Conservation (phyloP, 192 early-diverging fungal species). For the Phycomyces blakesleeanus region DNA sequence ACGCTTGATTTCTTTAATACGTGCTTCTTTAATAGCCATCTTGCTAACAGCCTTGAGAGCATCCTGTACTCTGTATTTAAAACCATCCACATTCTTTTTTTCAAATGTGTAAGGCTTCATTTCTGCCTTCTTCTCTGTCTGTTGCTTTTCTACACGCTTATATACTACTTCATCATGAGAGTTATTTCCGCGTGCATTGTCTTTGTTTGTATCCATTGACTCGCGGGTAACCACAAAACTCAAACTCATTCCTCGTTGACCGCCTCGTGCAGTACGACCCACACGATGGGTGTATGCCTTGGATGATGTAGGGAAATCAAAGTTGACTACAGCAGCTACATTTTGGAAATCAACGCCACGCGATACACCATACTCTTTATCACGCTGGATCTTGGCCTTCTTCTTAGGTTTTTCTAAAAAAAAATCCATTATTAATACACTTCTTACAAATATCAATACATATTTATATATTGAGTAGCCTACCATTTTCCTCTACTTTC, state of each 20-base stretch:
- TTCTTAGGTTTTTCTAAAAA: constrained; percentile 37
- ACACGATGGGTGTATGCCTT: constrained; percentile 91
- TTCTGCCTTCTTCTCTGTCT: constrained; percentile 42
- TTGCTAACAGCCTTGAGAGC: constrained; percentile 78
- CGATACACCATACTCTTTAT: constrained; percentile 92
- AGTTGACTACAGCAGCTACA: constrained; percentile 93
- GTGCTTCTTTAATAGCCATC: constrained; percentile 78
- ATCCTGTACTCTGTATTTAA: constrained; percentile 85
- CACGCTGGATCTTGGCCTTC: constrained; percentile 47
- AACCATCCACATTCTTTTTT: constrained; percentile 86
- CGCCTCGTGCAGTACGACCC: constrained; percentile 92
- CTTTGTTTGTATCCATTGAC: constrained; percentile 24
- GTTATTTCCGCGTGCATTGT: constrained; percentile 29
- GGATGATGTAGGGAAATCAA: constrained; percentile 87
- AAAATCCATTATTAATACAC: background rate
- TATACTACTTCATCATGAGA: constrained; percentile 67
- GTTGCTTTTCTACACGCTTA: constrained; percentile 69
- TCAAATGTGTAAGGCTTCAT: constrained; percentile 85
- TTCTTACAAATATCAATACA: constrained; percentile 2
- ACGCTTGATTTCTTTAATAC: constrained; percentile 90
- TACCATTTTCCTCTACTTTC: constrained; percentile 24
- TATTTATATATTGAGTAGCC: too few relatives aligned
- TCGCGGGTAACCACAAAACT: constrained; percentile 74
- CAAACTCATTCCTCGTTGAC: constrained; percentile 83
- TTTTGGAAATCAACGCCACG: constrained; percentile 95